Percentiles rank a stretch among this genome's conserved stretches.
These are phyloP conservation scores for Trichoderma oligosporum DNA, from an alignment of 2,329 filamentous ascomycete species.

Conservation along the genomic window DNA sequence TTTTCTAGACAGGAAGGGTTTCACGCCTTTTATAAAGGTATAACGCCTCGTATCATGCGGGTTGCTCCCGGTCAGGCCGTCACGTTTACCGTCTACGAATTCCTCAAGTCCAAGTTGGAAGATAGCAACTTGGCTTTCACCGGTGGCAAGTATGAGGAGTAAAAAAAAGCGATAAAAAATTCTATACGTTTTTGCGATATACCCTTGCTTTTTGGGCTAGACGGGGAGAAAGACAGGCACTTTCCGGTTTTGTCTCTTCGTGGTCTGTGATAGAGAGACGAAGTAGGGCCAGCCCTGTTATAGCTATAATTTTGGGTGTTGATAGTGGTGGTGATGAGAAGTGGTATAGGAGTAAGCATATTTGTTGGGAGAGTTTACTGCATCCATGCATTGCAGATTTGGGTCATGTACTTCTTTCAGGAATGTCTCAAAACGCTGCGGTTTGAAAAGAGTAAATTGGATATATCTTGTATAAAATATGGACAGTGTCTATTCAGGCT, in stretches of 20 bases:
- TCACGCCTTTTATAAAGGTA: slow-evolving; percentile 97
- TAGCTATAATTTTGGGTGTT: neutral
- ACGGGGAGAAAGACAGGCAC: neutral
- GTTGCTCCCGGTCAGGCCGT: slow-evolving; percentile 91
- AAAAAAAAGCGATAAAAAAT: slow-evolving; percentile 24
- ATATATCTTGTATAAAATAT: slow-evolving; percentile 18
- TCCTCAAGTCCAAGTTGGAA: slow-evolving; percentile 68
- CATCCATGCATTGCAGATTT: slow-evolving; percentile 1
- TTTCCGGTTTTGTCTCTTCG: slow-evolving; percentile 7
- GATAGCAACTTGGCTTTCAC: slow-evolving; percentile 57
- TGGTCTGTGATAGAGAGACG: slow-evolving; percentile 17
- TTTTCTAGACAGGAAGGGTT: slow-evolving; percentile 75
- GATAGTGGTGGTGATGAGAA: neutral
- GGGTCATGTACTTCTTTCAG: slow-evolving; percentile 28
- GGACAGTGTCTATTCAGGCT: slow-evolving; percentile 21
- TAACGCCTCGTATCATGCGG: slow-evolving; percentile 94
- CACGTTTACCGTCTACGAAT: slow-evolving; percentile 75
- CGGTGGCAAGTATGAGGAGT: slow-evolving; percentile 66
- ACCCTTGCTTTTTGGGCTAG: neutral
- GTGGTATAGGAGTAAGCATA: neutral
- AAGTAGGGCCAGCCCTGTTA: slow-evolving; percentile 18
- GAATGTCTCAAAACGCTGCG: slow-evolving; percentile 30
- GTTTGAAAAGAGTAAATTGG: slow-evolving; percentile 18
- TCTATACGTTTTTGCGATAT: slow-evolving; percentile 13
- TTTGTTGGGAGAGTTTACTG: slow-evolving; percentile 7